A percentile compares a stretch with the other conserved stretches of the same genome.
Conservation (phyloP, 2,329 filamentous ascomycete species). For the Venturia aucupariae region DNA sequence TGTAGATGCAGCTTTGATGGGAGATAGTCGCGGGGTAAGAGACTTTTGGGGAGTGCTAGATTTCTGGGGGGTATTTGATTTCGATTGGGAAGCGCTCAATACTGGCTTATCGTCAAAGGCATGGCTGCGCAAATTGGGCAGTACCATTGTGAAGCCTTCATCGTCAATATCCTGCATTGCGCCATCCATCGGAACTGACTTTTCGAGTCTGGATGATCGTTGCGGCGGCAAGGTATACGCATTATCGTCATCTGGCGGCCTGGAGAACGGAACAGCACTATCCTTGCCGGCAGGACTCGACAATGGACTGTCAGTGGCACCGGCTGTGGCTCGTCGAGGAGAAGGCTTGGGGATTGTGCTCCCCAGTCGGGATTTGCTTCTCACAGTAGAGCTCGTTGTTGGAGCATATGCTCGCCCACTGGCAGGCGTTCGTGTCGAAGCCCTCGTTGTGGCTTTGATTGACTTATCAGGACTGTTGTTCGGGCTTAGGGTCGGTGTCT, state of each 20-base stretch:
- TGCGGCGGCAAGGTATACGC: slow-evolving; percentile 10
- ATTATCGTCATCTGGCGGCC: slow-evolving; percentile 19
- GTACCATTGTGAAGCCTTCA: slow-evolving; percentile 43
- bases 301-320: slow-evolving; percentile 22
- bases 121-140: slow-evolving; percentile 31
- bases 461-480: slow-evolving; percentile 30
- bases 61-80: background rate
- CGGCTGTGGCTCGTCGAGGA: slow-evolving; percentile 21
- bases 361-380: slow-evolving; percentile 10
- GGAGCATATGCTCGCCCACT: slow-evolving; percentile 7
- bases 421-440: slow-evolving; percentile 12
- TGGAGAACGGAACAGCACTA: slow-evolving; percentile 36
- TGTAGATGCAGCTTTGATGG: background rate
- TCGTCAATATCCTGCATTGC: slow-evolving; percentile 27
- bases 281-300: slow-evolving; percentile 33
- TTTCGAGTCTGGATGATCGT: slow-evolving; percentile 10
- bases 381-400: slow-evolving; percentile 8
- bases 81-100: slow-evolving; percentile 4
- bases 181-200: slow-evolving; percentile 31
- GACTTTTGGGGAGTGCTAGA: slow-evolving; percentile 5
- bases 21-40: slow-evolving; percentile 6
- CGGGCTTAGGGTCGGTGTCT: slow-evolving; percentile 40
- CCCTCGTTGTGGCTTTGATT: slow-evolving; percentile 25
- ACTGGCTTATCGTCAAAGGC: slow-evolving; percentile 5
- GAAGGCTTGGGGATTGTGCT: slow-evolving; percentile 9